Evolutionary conservation across 2,329 filamentous ascomycete species (phyloP), one percentile per base, ranked within the genome.

Genomic region (Hansfordia pulvinata): DNA sequence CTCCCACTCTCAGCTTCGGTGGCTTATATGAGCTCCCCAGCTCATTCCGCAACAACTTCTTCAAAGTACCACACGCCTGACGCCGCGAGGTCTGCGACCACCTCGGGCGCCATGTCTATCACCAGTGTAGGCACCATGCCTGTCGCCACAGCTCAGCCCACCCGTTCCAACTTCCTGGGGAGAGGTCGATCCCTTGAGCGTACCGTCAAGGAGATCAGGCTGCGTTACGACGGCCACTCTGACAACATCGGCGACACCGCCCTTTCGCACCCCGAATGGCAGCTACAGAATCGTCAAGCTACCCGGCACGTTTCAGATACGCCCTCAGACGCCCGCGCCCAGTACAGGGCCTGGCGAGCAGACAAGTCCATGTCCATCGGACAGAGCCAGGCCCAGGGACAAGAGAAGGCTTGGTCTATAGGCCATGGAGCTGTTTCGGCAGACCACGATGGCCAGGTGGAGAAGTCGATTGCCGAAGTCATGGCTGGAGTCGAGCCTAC

Each of bases 391-490:
- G n/a, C n/a, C n/a, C n/a, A n/a, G n/a, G 60, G 50, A 0, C 52
- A 64, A 1, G 70, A 75, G 42, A 75, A 73, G 43, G 66, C 60
- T 11, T 76, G 70, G 71, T 76, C 70, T 12, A 75, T 76, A 43
- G 68, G 66, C 4, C 58, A 62, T 13, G 59, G 53, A 7, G 58
- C 64, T 27, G 47, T 58, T 22, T 47, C 54, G 15, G 59, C 62
- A 28, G 56, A 57, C 23, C 46, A 55, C 32, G 60, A 68, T 34
- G 70, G 70, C 1, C 56, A 70, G 36, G 71, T 76, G 6, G 71
- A 76, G 37, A 69, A 73, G 43, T 74, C 69, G n/a, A 67, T 76
- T 26, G 59, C 67, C 5, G 69, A 75, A 35, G 67, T 66, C 16
- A 57, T 76, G 42, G 61, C 67, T 11, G 69, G 70, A 3, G 54